These are phyloP conservation scores for Apiosordaria backusii DNA, from an alignment of 495 filamentous ascomycete species.

Conservation along the genomic window DNA sequence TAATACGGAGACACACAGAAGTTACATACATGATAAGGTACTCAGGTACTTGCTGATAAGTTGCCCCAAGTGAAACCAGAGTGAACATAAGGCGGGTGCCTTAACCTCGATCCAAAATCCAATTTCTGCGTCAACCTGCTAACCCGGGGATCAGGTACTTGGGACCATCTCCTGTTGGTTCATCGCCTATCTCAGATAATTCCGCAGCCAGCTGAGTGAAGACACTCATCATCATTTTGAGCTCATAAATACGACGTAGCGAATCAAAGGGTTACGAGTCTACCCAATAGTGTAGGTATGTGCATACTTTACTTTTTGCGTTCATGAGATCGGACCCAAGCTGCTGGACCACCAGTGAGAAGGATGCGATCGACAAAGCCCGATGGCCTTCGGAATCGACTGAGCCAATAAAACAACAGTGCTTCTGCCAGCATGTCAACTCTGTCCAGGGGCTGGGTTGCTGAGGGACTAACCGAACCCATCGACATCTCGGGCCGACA, in stretches of 20 bases:
- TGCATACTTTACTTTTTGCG: too few species aligned
- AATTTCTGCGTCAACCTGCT: background rate
- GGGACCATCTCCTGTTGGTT: background rate
- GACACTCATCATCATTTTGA: too few species aligned
- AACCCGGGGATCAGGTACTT: background rate
- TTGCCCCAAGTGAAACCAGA: background rate
- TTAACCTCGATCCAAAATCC: background rate
- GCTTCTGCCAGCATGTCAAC: background rate
- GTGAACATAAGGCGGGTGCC: background rate
- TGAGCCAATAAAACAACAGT: background rate
- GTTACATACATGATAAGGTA: too few species aligned
- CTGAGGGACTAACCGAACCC: background rate
- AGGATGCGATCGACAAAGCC: background rate
- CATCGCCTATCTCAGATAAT: too few species aligned
- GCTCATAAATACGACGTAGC: background rate
- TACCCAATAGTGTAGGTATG: too few species aligned
- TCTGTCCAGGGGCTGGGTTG: background rate
- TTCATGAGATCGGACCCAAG: background rate
- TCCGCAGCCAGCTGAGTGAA: too few species aligned
- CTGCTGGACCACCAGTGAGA: background rate
- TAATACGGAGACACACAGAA: too few species aligned
- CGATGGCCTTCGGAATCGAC: background rate
- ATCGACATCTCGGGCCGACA: slow-evolving; percentile 1
- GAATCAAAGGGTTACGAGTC: background rate
- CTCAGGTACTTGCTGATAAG: too few species aligned